Conservation (phyloP, 2,329 filamentous ascomycete genomes). For the Zymoseptoria passerinii region DNA sequence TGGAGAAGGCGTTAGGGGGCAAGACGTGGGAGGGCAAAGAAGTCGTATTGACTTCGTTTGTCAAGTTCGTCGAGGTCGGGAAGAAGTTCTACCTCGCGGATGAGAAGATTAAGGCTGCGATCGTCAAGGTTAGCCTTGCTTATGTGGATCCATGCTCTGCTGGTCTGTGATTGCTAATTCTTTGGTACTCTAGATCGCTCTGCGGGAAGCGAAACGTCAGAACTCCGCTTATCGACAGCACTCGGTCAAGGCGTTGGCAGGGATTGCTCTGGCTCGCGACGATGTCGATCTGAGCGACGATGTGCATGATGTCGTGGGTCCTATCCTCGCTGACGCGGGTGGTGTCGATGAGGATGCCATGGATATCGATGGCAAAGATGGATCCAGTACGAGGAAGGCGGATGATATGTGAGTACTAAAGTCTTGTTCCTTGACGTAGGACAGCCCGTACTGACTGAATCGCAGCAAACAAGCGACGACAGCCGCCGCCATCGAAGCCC, state of each 20-base stretch:
- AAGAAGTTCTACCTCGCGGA: conserved; percentile 51
- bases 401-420: conserved; percentile 22
- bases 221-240: conserved; percentile 76
- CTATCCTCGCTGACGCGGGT: conserved; percentile 46
- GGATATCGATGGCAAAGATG: conserved; percentile 52
- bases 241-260: conserved; percentile 63
- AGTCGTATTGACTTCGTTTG: conserved; percentile 68
- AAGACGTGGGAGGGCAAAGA: conserved; percentile 95
- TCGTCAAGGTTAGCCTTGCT: conserved; percentile 51
- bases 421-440: neutral
- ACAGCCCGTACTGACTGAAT: conserved; percentile 4
- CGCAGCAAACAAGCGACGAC: conserved; percentile 19
- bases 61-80: conserved; percentile 63
- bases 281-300: conserved; percentile 64
- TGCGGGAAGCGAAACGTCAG: conserved; percentile 85
- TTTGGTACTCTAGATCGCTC: conserved; percentile 49
- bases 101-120: conserved; percentile 52
- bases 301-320: conserved; percentile 55
- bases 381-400: conserved; percentile 9
- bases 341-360: conserved; percentile 53
- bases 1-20: conserved; percentile 72
- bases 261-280: conserved; percentile 58
- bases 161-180: neutral
- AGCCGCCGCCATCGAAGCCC: conserved; percentile 24
- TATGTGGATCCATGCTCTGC: neutral